Evolutionary conservation across 2,329 filamentous ascomycete species (phyloP).

Genomic region (Lecanoromycetidae sp.): DNA sequence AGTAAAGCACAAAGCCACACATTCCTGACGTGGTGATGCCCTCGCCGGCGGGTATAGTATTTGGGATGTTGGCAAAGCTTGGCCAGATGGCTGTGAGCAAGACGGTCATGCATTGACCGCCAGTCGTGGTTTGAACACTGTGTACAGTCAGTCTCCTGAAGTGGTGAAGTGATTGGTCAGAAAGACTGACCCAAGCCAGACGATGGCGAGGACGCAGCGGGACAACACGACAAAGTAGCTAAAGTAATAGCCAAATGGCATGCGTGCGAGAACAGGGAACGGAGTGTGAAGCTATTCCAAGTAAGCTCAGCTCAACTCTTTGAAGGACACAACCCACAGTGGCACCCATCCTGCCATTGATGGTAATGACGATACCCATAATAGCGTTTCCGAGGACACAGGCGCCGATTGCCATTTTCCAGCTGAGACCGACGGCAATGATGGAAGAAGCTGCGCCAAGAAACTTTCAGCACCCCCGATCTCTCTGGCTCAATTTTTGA

Average conservation of each 20-base stretch:
- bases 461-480: too few species aligned
- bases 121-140: slow-evolving; percentile 50
- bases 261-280: slow-evolving; percentile 45
- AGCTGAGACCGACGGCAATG: slow-evolving; percentile 41
- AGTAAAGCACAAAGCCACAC: slow-evolving; percentile 23
- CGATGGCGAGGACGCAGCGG: not conserved
- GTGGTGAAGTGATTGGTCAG: slow-evolving; percentile 12
- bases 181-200: not conserved
- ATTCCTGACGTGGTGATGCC: slow-evolving; percentile 37
- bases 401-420: slow-evolving; percentile 39
- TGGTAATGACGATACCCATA: slow-evolving; percentile 47
- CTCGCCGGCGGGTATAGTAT: slow-evolving; percentile 29
- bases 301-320: too few species aligned
- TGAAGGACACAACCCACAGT: too few species aligned
- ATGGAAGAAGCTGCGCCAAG: slow-evolving; percentile 38
- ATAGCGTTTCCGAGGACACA: slow-evolving; percentile 41
- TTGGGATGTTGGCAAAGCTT: slow-evolving; percentile 27
- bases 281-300: too few species aligned
- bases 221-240: slow-evolving; percentile 5
- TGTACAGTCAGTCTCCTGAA: slow-evolving; percentile 33
- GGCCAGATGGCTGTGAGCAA: slow-evolving; percentile 44
- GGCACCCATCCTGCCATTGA: slow-evolving; percentile 45
- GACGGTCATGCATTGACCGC: slow-evolving; percentile 41
- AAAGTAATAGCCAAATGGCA: slow-evolving; percentile 47
- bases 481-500: too few species aligned